These are phyloP conservation scores for Wolfiporia cocos DNA, from an alignment of 1,284 basidiomycete genomes.

Conservation along the genomic window DNA sequence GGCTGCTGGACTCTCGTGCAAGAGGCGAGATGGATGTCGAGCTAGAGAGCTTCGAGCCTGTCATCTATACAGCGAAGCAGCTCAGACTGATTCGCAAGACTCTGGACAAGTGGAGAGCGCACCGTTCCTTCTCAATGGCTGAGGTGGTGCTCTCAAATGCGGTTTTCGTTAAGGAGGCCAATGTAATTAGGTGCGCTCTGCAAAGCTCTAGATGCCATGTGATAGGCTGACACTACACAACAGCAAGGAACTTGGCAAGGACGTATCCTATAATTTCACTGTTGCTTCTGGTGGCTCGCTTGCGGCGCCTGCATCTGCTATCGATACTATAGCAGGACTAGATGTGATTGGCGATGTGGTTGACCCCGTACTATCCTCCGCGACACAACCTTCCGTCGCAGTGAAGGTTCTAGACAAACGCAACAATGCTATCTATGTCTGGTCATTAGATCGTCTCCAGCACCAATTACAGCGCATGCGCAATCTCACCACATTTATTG, in stretches of 20 bases:
- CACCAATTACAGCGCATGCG: slow-evolving; percentile 92
- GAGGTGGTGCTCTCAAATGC: slow-evolving; percentile 85
- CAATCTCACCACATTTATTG: slow-evolving; percentile 88
- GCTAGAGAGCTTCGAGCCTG: slow-evolving; percentile 62
- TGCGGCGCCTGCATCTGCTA: slow-evolving; percentile 75
- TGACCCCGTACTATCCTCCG: slow-evolving; percentile 64
- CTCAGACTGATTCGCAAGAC: slow-evolving; percentile 76
- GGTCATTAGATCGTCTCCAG: slow-evolving; percentile 86
- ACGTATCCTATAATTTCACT: slow-evolving; percentile 89
- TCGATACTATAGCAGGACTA: slow-evolving; percentile 83
- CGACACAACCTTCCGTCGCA: slow-evolving; percentile 79
- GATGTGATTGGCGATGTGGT: slow-evolving; percentile 93
- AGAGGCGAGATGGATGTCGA: slow-evolving; percentile 66
- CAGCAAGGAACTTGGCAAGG: slow-evolving; percentile 82
- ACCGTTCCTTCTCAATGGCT: slow-evolving; percentile 87
- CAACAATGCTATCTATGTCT: slow-evolving; percentile 82
- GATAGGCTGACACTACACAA: slow-evolving; percentile 1
- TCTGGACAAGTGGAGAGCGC: slow-evolving; percentile 78
- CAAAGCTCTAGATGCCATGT: neutral
- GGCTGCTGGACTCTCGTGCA: slow-evolving; percentile 74
- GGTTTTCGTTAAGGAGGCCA: slow-evolving; percentile 89
- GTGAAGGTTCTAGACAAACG: slow-evolving; percentile 89
- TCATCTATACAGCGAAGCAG: slow-evolving; percentile 77
- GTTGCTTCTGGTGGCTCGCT: slow-evolving; percentile 81
- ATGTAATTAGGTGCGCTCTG: slow-evolving; percentile 71